Evolutionary conservation across 2,329 filamentous ascomycete genomes (phyloP).

Genomic region (Akanthomyces muscarius): DNA sequence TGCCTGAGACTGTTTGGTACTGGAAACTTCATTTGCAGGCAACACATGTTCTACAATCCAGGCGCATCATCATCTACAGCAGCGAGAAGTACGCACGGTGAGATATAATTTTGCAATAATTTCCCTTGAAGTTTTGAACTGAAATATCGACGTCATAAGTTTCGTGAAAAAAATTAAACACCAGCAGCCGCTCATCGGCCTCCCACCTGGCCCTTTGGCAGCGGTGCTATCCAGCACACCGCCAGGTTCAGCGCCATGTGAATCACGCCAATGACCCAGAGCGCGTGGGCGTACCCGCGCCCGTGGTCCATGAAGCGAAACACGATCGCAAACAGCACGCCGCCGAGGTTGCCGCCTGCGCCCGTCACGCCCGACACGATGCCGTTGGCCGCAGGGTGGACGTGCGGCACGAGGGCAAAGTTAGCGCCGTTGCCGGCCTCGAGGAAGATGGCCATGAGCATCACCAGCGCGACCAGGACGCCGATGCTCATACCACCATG

Average conservation of each 20-base stretch:
- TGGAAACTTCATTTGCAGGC: neutral
- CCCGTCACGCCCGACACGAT: constrained; percentile 73
- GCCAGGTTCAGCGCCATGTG: constrained; percentile 65
- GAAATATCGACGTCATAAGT: neutral
- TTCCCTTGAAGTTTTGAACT: neutral
- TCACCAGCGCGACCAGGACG: constrained; percentile 72
- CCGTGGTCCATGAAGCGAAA: constrained; percentile 68
- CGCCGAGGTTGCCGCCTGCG: constrained; percentile 77
- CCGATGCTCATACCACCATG: constrained; percentile 30
- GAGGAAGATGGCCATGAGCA: constrained; percentile 74
- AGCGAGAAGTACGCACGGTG: neutral
- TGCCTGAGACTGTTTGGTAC: neutral
- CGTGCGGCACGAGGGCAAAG: constrained; percentile 82
- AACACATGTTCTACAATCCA: constrained; percentile 15
- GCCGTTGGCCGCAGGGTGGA: constrained; percentile 79
- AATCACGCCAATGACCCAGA: constrained; percentile 81
- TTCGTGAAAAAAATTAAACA: constrained; percentile 7
- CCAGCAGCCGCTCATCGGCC: constrained; percentile 17
- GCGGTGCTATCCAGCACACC: constrained; percentile 52
- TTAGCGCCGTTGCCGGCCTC: constrained; percentile 84
- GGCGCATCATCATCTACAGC: neutral
- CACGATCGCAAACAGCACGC: constrained; percentile 76
- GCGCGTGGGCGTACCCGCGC: constrained; percentile 61
- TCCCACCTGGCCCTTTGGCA: constrained; percentile 46
- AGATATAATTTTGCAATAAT: neutral